Evolutionary conservation across 2,329 filamentous ascomycete species (phyloP).

Genomic region (Biscogniauxia marginata): DNA sequence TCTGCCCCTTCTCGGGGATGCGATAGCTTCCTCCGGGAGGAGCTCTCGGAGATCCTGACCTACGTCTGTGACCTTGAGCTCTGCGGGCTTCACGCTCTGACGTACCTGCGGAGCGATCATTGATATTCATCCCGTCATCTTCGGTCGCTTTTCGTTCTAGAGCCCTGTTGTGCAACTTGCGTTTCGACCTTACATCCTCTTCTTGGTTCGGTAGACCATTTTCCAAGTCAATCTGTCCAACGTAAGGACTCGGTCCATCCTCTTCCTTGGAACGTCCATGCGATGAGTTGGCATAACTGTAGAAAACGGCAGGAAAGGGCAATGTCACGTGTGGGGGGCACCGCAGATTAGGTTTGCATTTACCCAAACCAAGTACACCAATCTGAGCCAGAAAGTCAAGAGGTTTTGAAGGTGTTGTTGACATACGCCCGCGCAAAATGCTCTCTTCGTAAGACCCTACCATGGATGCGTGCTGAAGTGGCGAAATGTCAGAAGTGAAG

Average conservation of each 20-base stretch:
- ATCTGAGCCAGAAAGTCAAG: slow-evolving; percentile 94
- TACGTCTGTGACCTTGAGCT: slow-evolving; percentile 47
- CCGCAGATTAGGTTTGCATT: slow-evolving; percentile 79
- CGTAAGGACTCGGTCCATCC: slow-evolving; percentile 93
- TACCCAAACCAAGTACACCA: slow-evolving; percentile 83
- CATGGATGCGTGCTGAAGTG: slow-evolving; percentile 88
- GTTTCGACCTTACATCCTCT: slow-evolving; percentile 46
- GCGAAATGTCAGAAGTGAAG: slow-evolving; percentile 69
- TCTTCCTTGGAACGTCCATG: slow-evolving; percentile 64
- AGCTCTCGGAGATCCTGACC: slow-evolving; percentile 59
- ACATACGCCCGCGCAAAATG: slow-evolving; percentile 93
- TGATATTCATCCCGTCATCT: slow-evolving; percentile 25
- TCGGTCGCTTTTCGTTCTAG: slow-evolving; percentile 37
- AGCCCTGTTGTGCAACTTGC: slow-evolving; percentile 48
- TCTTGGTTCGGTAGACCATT: slow-evolving; percentile 63
- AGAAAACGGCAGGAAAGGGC: slow-evolving; percentile 92
- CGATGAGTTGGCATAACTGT: slow-evolving; percentile 76
- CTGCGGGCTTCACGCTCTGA: slow-evolving; percentile 34
- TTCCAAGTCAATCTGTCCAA: slow-evolving; percentile 88
- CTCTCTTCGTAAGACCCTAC: slow-evolving; percentile 98
- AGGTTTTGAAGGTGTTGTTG: slow-evolving; percentile 88
- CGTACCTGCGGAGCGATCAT: slow-evolving; percentile 14
- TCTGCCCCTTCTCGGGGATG: slow-evolving; percentile 88
- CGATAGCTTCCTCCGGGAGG: slow-evolving; percentile 89
- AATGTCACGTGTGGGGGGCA: slow-evolving; percentile 90